A percentile compares a stretch with the other conserved stretches of the same genome.
Evolutionary conservation across 225 moss, liverwort and hornwort species (phyloP).

Genomic region (Marchantia polymorpha): DNA sequence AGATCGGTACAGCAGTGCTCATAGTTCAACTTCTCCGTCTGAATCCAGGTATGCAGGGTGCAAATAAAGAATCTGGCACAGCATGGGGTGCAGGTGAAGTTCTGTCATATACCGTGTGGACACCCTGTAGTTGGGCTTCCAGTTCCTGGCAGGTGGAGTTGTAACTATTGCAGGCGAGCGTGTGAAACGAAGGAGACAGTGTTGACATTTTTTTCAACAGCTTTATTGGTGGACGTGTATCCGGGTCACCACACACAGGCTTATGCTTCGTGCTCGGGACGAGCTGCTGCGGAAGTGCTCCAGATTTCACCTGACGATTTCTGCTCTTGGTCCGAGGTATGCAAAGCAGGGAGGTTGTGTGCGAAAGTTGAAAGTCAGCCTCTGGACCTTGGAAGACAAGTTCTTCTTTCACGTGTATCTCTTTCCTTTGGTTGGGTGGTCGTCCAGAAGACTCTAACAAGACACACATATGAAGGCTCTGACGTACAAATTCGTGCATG

Average conservation of each 20-base stretch:
- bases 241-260: slow-evolving; percentile 41
- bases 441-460: no score
- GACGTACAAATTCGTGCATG: neutral
- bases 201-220: slow-evolving; percentile 37
- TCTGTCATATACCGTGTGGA: slow-evolving; percentile 48
- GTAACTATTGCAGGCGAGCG: slow-evolving; percentile 38
- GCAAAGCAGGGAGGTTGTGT: neutral
- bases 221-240: slow-evolving; percentile 40
- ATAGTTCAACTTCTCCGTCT: neutral
- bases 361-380: no score
- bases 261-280: slow-evolving; percentile 45
- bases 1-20: neutral
- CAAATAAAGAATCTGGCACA: slow-evolving; percentile 38
- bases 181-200: slow-evolving; percentile 43
- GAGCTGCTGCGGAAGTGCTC: slow-evolving; percentile 50
- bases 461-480: neutral
- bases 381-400: no score
- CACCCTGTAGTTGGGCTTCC: slow-evolving; percentile 33
- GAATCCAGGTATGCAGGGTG: slow-evolving; percentile 48
- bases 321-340: slow-evolving; percentile 48
- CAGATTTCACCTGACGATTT: slow-evolving; percentile 49
- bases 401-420: no score
- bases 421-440: no score
- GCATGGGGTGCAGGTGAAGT: slow-evolving; percentile 44
- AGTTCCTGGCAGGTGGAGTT: slow-evolving; percentile 43